A percentile compares a stretch with the other conserved stretches of the same genome.
Evolutionary conservation across 371 early-diverging fungal species (phyloP).

Genomic region (Mucor circinelloides): DNA sequence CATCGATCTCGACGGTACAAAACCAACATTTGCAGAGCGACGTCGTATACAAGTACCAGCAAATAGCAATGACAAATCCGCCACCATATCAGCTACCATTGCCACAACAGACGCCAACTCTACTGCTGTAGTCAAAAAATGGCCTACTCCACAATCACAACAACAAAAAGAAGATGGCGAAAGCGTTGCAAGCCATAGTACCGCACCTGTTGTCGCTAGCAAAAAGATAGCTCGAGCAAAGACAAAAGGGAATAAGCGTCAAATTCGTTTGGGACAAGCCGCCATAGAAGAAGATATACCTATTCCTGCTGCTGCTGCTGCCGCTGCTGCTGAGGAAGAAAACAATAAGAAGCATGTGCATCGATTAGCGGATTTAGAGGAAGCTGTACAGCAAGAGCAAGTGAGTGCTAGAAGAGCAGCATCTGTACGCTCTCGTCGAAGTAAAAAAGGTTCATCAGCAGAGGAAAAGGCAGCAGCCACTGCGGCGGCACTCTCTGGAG

Average conservation of each 20-base stretch:
- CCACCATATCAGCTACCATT: conserved; percentile 10
- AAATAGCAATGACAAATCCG: conserved; percentile 17
- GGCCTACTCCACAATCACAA: conserved; percentile 12
- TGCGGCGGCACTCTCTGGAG: background rate
- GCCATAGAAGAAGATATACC: conserved; percentile 13
- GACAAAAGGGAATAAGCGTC: conserved; percentile 35
- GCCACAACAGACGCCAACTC: background rate
- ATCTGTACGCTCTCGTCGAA: conserved; percentile 36
- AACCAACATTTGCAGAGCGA: conserved; percentile 56
- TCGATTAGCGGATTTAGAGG: conserved; percentile 49
- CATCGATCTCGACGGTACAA: conserved; percentile 59
- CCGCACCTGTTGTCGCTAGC: background rate
- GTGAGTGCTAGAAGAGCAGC: conserved; percentile 25
- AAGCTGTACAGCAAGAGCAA: conserved; percentile 32
- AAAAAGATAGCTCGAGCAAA: conserved; percentile 29
- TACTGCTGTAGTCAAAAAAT: background rate
- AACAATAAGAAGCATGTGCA: conserved; percentile 38
- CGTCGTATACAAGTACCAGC: conserved; percentile 27
- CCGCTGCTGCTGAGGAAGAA: conserved; percentile 10
- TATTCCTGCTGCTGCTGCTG: conserved; percentile 8
- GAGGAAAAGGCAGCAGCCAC: conserved; percentile 5
- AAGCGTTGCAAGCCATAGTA: background rate
- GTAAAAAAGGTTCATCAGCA: conserved; percentile 23
- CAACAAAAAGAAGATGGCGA: background rate
- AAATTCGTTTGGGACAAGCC: conserved; percentile 33